Percentiles rank a stretch among this genome's conserved stretches.
Evolutionary conservation across 1,284 basidiomycete genomes (phyloP).

Genomic region (Fomitopsis palustris): DNA sequence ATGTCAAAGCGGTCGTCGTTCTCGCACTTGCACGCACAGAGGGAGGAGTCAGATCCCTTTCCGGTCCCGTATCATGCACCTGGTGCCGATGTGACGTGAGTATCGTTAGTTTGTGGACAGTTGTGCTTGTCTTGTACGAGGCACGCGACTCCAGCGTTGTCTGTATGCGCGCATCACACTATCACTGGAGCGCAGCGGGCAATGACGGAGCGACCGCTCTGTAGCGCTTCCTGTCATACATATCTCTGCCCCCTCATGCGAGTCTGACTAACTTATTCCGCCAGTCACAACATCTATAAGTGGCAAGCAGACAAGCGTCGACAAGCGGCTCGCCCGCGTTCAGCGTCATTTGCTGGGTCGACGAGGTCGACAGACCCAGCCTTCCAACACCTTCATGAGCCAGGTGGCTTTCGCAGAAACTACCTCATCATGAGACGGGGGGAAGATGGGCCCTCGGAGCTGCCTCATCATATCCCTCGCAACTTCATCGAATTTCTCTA

Average conservation of each 20-base stretch:
- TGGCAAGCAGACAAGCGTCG: constrained; percentile 80
- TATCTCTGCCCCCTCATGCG: too few relatives aligned
- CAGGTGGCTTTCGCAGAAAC: constrained; percentile 89
- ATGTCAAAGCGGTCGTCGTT: constrained; percentile 34
- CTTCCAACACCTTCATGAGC: constrained; percentile 88
- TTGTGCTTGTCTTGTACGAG: not conserved
- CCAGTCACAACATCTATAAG: constrained; percentile 90
- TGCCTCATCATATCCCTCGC: constrained; percentile 54
- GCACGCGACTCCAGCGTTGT: not conserved
- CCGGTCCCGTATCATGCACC: constrained; percentile 82
- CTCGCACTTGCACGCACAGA: constrained; percentile 24
- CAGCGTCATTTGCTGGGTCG: constrained; percentile 72
- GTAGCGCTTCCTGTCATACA: too few relatives aligned
- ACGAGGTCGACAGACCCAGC: constrained; percentile 55
- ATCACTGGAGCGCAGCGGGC: too few relatives aligned
- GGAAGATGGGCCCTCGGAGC: constrained; percentile 63
- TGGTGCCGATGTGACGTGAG: constrained; percentile 89
- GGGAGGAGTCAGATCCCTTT: constrained; percentile 65
- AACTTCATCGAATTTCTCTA: constrained; percentile 94
- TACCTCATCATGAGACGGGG: constrained; percentile 73
- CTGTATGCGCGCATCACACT: too few relatives aligned
- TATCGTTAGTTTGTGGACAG: constrained; percentile 17
- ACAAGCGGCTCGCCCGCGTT: constrained; percentile 53
- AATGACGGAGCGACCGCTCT: not conserved
- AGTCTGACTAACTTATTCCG: not conserved